A percentile compares a stretch with the other conserved stretches of the same genome.
Evolutionary conservation across 2,329 filamentous ascomycete genomes (phyloP).

Genomic region (Trichoderma sp.): DNA sequence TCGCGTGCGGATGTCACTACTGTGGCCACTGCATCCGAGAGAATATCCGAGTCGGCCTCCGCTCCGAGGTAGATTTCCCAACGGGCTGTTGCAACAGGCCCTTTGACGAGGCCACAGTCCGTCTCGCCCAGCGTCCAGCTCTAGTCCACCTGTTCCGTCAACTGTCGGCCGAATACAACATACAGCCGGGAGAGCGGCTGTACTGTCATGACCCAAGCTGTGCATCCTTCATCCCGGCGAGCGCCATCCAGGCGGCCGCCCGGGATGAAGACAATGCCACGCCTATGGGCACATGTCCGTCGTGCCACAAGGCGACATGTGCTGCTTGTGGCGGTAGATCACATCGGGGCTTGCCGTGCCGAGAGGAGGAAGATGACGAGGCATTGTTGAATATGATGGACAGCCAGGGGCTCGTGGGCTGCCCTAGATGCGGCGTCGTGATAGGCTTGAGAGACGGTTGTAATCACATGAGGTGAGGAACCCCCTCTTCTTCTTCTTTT

Average conservation of each 20-base stretch:
- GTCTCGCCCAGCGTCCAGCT: slow-evolving; percentile 18
- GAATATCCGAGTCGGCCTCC: slow-evolving; percentile 24
- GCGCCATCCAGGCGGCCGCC: not conserved
- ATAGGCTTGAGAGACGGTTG: slow-evolving; percentile 25
- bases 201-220: slow-evolving; percentile 27
- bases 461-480: slow-evolving; percentile 27
- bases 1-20: slow-evolving; percentile 24
- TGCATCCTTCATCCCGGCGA: slow-evolving; percentile 25
- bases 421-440: slow-evolving; percentile 26
- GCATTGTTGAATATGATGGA: slow-evolving; percentile 29
- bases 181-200: slow-evolving; percentile 10
- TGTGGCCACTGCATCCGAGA: slow-evolving; percentile 25
- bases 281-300: slow-evolving; percentile 15
- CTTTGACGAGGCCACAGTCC: slow-evolving; percentile 22
- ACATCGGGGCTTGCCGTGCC: slow-evolving; percentile 19
- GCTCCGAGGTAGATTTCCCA: slow-evolving; percentile 24
- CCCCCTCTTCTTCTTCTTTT: too few species aligned
- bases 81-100: slow-evolving; percentile 25
- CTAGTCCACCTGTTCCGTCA: slow-evolving; percentile 26
- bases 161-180: not conserved
- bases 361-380: slow-evolving; percentile 17
- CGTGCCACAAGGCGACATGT: slow-evolving; percentile 23
- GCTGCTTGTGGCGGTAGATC: slow-evolving; percentile 5
- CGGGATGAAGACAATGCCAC: not conserved
- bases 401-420: slow-evolving; percentile 24